Conservation (phyloP, 179 eudicot species). For the Silene noctiflora region DNA sequence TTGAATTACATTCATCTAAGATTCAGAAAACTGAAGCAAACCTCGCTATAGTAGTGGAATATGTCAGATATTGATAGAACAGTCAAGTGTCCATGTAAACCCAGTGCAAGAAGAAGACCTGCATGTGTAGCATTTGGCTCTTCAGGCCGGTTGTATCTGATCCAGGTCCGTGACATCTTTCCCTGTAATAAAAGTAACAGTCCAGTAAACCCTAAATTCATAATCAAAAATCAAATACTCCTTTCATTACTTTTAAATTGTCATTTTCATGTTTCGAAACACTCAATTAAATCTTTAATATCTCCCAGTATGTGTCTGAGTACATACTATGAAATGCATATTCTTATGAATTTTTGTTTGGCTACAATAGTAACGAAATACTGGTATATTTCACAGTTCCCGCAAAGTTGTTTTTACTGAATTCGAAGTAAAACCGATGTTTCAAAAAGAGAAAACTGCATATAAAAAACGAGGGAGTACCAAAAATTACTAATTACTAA, state of each 20-base stretch:
- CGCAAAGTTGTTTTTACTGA: neutral
- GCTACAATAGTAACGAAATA: neutral
- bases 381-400: too few relatives aligned
- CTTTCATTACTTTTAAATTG: neutral
- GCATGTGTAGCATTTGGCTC: slow-evolving; percentile 84
- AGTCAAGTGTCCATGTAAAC: slow-evolving; percentile 83
- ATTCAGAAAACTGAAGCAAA: slow-evolving; percentile 19
- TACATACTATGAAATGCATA: neutral
- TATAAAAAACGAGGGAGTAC: too few relatives aligned
- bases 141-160: slow-evolving; percentile 83
- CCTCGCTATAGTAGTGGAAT: slow-evolving; percentile 81
- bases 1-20: slow-evolving; percentile 1
- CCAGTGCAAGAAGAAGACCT: slow-evolving; percentile 93
- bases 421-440: too few relatives aligned
- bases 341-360: neutral
- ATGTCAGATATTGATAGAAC: slow-evolving; percentile 79
- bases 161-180: slow-evolving; percentile 96
- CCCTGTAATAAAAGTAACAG: slow-evolving; percentile 47
- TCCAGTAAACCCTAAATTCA: neutral
- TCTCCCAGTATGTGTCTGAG: neutral
- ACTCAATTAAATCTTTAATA: neutral
- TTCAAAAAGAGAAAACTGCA: too few relatives aligned
- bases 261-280: neutral
- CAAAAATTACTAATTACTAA: too few relatives aligned
- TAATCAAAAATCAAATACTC: neutral